Evolutionary conservation across 345 rosid species (phyloP), one percentile per base, ranked within the genome.

Genomic region (Moricandia moricandioides): DNA sequence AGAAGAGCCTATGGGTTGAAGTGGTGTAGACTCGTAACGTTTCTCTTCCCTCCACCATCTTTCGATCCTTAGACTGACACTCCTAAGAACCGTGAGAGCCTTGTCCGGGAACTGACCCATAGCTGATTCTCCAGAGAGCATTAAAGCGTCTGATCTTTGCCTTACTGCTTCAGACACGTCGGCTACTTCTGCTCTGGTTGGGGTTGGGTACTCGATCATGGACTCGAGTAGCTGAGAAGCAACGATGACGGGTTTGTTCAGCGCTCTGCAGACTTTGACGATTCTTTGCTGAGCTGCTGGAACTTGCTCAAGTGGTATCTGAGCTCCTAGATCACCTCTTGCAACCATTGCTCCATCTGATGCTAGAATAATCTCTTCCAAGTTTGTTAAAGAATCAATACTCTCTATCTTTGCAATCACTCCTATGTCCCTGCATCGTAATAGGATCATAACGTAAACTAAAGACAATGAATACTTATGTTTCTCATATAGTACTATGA

Each of bases 141-240:
- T 98, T 91, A 84, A 80, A 61, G 96, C 99, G 83, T 96, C 99
- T 18, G 99, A 86, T 77, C 97, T 80, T 83, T 96, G 99, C 84
- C 99, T 88, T 72, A 96, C 97, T 24, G 99, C 98, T 79, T 96
- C 99, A n/a, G 99, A 96, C 37, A 96, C 97, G 78, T 96, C 98
- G 2, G 99, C 98, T 65, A 96, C 99, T 86, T 96, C 98, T 18
- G 99, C 99, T 82, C 99, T 87, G 52, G 99, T 96, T 30, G 99
- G 98, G 37, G 52, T 47, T 47, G 52, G 52, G 52, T 47, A 47
- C 52, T 47, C 52, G 17, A 47, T 47, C 52, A 47, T 47, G 8
- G 52, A 47, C 52, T 47, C 52, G 17, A 47, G 52, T 6, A 47
- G 52, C 52, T 47, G 52, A 0, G 52, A 47, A 6, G 52, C 52